Evolutionary conservation across 1,284 basidiomycete species (phyloP).

Genomic region (Microbotryum lychnidis-dioicae): DNA sequence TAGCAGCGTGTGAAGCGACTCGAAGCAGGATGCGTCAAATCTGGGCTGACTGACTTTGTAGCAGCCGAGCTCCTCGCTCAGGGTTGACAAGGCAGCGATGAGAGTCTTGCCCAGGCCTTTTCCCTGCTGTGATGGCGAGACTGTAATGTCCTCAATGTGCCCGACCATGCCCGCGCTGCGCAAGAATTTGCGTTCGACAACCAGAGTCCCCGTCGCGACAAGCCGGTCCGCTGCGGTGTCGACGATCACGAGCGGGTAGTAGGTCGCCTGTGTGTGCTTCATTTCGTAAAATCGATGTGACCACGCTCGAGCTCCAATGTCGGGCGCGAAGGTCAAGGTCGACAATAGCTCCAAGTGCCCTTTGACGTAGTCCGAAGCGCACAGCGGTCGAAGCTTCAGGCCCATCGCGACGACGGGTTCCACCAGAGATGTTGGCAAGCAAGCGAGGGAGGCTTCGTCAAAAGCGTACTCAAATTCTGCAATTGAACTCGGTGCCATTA

Average conservation of each 20-base stretch:
- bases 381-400: constrained; percentile 73
- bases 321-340: constrained; percentile 68
- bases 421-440: too few species aligned
- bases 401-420: too few species aligned
- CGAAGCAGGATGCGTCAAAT: not conserved
- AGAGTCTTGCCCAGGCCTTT: constrained; percentile 79
- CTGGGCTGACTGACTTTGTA: constrained; percentile 42
- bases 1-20: constrained; percentile 57
- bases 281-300: constrained; percentile 64
- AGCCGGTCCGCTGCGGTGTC: constrained; percentile 65
- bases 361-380: constrained; percentile 72
- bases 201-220: constrained; percentile 73
- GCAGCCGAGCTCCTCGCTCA: constrained; percentile 23
- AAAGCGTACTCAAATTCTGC: too few species aligned
- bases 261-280: constrained; percentile 50
- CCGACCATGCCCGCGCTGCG: constrained; percentile 71
- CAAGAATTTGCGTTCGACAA: constrained; percentile 89
- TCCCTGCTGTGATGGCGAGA: constrained; percentile 76
- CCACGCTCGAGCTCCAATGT: constrained; percentile 58
- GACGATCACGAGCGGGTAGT: constrained; percentile 79
- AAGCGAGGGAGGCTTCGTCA: too few species aligned
- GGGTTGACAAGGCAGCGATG: constrained; percentile 60
- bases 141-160: constrained; percentile 96
- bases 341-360: constrained; percentile 76
- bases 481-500: too few species aligned